These are phyloP conservation scores for Urochloa ruziziensis DNA, from an alignment of 176 grass and related monocot genomes.

Conservation along the genomic window DNA sequence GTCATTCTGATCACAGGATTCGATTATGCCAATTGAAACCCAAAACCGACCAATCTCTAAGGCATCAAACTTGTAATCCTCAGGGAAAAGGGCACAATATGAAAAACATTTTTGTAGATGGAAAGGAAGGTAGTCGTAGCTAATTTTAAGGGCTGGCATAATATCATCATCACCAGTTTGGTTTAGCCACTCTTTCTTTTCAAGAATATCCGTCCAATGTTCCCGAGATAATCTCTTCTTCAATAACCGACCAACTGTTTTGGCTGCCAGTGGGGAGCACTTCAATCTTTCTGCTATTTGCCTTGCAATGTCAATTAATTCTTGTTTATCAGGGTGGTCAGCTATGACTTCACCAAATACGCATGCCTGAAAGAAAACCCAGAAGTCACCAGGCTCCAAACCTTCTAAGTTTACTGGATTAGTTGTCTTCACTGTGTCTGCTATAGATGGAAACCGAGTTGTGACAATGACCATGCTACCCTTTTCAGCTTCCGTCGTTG, in stretches of 20 bases:
- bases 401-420: not conserved
- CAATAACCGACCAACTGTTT: not conserved
- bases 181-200: conserved; percentile 4
- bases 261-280: conserved; percentile 7
- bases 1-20: not conserved
- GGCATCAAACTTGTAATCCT: not conserved
- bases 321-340: not conserved
- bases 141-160: conserved; percentile 12
- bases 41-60: not conserved
- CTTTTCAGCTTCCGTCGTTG: not conserved
- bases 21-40: not conserved
- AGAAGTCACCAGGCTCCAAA: not conserved
- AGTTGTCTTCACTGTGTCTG: not conserved
- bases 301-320: not conserved
- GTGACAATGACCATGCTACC: conserved; percentile 30
- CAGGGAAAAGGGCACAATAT: conserved; percentile 19
- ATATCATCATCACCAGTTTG: not conserved
- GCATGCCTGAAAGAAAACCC: conserved; percentile 8
- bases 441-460: not conserved
- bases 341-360: not conserved
- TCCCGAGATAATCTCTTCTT: not conserved
- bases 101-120: conserved; percentile 19
- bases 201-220: conserved; percentile 3
- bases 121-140: conserved; percentile 28
- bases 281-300: not conserved